phyloP scores from a whole-genome alignment of 169 alveolate genomes.

The Cryptosporidium viatorum region DNA sequence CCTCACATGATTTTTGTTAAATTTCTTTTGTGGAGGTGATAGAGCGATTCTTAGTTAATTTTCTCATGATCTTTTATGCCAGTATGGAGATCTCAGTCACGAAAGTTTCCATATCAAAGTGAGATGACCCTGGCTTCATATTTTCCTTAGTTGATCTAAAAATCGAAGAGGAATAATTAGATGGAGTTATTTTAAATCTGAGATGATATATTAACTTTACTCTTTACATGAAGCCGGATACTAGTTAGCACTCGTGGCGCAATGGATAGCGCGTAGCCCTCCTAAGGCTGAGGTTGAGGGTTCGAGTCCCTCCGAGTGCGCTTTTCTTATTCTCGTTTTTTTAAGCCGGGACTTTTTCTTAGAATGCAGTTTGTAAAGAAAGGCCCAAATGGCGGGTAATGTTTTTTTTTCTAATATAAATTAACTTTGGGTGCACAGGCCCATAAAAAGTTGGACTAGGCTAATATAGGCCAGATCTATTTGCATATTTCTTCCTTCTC shows the following conservation, averaged over 20 bases:
- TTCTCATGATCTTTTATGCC: not conserved
- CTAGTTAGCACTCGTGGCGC: conserved; percentile 92
- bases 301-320: conserved; percentile 96
- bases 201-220: not conserved
- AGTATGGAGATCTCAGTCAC: not conserved
- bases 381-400: not conserved
- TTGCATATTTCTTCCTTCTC: not conserved
- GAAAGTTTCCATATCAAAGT: too few relatives aligned
- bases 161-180: too few relatives aligned
- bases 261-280: conserved; percentile 96
- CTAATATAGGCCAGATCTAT: not conserved
- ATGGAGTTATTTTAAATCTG: too few relatives aligned
- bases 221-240: not conserved
- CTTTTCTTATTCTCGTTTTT: not conserved
- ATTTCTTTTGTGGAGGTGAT: not conserved
- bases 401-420: too few relatives aligned
- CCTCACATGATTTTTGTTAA: not conserved
- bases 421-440: too few relatives aligned
- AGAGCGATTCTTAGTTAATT: not conserved
- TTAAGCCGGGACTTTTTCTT: too few relatives aligned
- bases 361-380: too few relatives aligned
- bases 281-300: conserved; percentile 96
- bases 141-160: too few relatives aligned
- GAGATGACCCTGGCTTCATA: too few relatives aligned
- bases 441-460: too few relatives aligned